A percentile compares a stretch with the other conserved stretches of the same genome.
Evolutionary conservation across 768 basidiomycete species (phyloP).

Genomic region (Gloeostereum incarnatum): DNA sequence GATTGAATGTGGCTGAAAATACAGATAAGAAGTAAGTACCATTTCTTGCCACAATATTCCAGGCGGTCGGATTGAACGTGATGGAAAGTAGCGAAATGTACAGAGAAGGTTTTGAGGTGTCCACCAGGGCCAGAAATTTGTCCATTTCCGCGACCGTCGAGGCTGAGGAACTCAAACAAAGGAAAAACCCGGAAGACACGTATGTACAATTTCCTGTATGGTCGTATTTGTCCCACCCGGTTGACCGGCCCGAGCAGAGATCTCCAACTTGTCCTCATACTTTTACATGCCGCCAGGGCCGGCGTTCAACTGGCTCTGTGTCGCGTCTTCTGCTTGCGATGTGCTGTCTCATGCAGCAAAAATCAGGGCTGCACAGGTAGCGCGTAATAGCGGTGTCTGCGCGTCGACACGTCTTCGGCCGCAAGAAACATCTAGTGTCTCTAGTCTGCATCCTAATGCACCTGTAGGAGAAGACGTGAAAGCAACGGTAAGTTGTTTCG

Average conservation of each 20-base stretch:
- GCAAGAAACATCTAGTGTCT: slow-evolving; percentile 1
- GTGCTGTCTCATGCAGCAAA: slow-evolving; percentile 56
- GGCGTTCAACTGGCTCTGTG: slow-evolving; percentile 65
- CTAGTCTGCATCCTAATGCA: neutral
- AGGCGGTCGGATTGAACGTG: slow-evolving; percentile 86
- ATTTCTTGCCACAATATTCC: slow-evolving; percentile 93
- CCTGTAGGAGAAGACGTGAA: neutral
- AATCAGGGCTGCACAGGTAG: slow-evolving; percentile 38
- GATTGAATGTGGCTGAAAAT: neutral
- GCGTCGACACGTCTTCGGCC: neutral
- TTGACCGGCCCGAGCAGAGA: no score
- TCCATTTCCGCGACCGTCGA: no score
- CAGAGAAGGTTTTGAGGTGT: slow-evolving; percentile 58
- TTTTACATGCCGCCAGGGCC: slow-evolving; percentile 57
- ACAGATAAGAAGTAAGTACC: slow-evolving; percentile 38
- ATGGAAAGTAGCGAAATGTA: slow-evolving; percentile 60
- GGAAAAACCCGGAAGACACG: no score
- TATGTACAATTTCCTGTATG: no score
- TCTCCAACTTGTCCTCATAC: slow-evolving; percentile 1
- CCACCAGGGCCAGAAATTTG: slow-evolving; percentile 25
- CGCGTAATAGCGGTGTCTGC: neutral
- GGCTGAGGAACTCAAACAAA: no score
- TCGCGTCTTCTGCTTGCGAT: slow-evolving; percentile 47
- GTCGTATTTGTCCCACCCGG: no score
- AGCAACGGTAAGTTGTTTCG: neutral